Base-by-base conservation (phyloP, 2,329 filamentous ascomycete species). In the Didymella pomorum region DNA sequence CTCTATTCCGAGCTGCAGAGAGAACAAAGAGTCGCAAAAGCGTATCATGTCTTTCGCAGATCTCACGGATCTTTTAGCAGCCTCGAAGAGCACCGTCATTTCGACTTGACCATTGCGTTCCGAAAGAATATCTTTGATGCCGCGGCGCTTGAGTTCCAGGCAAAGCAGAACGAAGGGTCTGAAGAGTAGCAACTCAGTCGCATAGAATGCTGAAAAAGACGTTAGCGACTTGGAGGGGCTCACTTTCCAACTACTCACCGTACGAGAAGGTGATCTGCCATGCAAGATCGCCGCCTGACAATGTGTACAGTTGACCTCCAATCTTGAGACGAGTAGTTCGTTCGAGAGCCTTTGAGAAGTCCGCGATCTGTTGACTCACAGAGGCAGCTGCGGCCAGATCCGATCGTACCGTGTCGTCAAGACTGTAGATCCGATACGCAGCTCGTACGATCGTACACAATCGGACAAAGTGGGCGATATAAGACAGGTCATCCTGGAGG, bases 181-280 rank as follows among this genome's bases (percentile, higher is more conserved):
- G 25, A 45, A 60, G 3, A 60, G 42, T 4, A 60, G 29, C 12
- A 60, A 21, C 9, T 47, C 20, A 7, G 57, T 60, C 2, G 48
- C 33, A 9, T 55, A 21, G 37, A 47, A 60, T 2, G 25, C 57
- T 60, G 11, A 7, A 2, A n/a, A 11, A 0, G 2, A 4, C 6
- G 23, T 60, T 16, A 52, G 52, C n/a, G 4, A 6, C 8, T 2
- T 43, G n/a, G 16, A 7, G 0, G 12, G 8, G n/a, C 11, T 2
- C n/a, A 16, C 29, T 3, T 3, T 8, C 2, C n/a, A 16, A 11
- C 0, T 35, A 14, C 43, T 31, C 43, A 44, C 57, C 23, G 16
- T 60, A 60, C 37, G 57, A 52, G 5, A 60, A 29, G 20, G 35
- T 37, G 25, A 60, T 60, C 16, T 60, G 57, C 57, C 57, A 60